Base-by-base conservation (phyloP, 805 yeast species). In the Zygosaccharomyces siamensis region DNA sequence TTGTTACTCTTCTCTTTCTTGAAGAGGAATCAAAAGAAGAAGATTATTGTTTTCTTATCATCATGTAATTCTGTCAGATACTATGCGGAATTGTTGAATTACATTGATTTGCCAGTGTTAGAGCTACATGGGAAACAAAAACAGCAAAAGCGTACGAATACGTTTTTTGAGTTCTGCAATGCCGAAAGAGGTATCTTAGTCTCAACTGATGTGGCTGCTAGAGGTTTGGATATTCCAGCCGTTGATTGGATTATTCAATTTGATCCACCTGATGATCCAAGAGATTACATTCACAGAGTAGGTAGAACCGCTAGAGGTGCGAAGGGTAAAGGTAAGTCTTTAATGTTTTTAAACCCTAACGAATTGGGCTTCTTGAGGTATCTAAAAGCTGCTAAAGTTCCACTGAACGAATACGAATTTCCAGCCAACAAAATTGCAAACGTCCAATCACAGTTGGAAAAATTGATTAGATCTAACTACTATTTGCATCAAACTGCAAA, bases 251-350 rank as follows among this genome's bases (percentile, higher is more conserved):
- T 93, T 63, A 86, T 93, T 56, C 99, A 93, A 75, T 93, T 89
- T 64, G 99, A 93, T 69, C 99, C 99, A 48, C 99, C 99, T 68
- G 99, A 93, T 84, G 99, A 93, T 72, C 99, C 99, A 71, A 83
- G 98, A 73, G 98, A 93, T 72, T 93, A 93, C 69, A 93, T 93
- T 59, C 99, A 93, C 73, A 83, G 99, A 71, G 99, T 93, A 32
- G 99, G 99, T 57, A 84, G 99, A 76, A 93, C 99, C 24, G 99
- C 99, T 32, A 84, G 99, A 75, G 96, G 95, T 56, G 80, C 85
- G 10, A 65, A 79, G 43, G 98, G 96, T 49, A 84, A 83, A 65
- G 99, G 99, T 61, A 87, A 84, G 70, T 88, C 96, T 7, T 75
- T 93, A 53, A 90, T 93, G 98, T 93, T 93, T 69, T 76, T 93